phyloP scores from a whole-genome alignment of 768 basidiomycete species.

The Russula olivacea region DNA sequence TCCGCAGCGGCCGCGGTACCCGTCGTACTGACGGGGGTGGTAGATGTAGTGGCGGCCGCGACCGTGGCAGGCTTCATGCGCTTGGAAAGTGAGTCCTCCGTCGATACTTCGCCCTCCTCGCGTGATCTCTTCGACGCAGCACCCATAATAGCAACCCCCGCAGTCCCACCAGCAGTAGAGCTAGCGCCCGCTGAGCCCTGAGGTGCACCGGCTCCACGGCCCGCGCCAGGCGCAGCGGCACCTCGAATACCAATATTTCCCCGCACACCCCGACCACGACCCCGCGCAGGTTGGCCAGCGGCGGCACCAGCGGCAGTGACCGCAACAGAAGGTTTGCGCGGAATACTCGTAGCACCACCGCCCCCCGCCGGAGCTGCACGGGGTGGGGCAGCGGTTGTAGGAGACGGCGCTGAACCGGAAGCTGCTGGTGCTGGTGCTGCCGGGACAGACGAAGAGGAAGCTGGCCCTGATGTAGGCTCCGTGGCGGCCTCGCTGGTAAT shows the following conservation, averaged over 20 bases:
- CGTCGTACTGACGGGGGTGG: no score
- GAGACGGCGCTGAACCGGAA: slow-evolving; percentile 30
- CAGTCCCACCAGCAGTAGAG: no score
- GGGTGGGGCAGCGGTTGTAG: slow-evolving; percentile 25
- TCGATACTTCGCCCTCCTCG: no score
- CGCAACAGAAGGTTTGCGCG: slow-evolving; percentile 10
- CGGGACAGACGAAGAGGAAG: slow-evolving; percentile 17
- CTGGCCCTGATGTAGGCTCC: not conserved
- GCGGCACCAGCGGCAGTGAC: no score
- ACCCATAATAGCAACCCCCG: no score
- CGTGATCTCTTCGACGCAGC: no score
- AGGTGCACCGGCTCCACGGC: no score
- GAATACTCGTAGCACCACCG: not conserved
- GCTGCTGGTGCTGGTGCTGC: slow-evolving; percentile 24
- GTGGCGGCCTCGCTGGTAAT: slow-evolving; percentile 29
- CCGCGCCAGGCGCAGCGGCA: slow-evolving; percentile 15
- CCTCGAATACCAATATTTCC: slow-evolving; percentile 21
- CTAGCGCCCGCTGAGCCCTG: no score
- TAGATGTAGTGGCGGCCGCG: no score
- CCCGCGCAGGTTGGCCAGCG: slow-evolving; percentile 14
- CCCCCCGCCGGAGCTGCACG: not conserved
- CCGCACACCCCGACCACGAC: slow-evolving; percentile 22
- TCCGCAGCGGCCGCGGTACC: not conserved
- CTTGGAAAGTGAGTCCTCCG: no score
- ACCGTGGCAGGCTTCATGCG: slow-evolving; percentile 16